Percentiles rank a stretch among this genome's conserved stretches.
Evolutionary conservation across 2,329 filamentous ascomycete species (phyloP).

Genomic region (Helicocarpus griseus): DNA sequence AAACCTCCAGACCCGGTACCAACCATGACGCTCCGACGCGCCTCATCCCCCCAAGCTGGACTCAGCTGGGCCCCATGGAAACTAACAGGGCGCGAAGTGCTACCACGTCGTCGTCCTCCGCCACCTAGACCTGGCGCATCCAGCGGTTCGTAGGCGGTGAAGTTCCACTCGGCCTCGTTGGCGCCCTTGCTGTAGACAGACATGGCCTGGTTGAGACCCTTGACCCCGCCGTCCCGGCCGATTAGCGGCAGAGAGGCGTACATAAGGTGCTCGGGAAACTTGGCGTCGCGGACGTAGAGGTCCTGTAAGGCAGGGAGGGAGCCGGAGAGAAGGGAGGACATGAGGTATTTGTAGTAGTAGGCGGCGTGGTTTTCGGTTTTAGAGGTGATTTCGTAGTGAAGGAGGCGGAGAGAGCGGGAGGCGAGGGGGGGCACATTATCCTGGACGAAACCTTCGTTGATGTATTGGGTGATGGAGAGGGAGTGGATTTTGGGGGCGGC

Average conservation of each 20-base stretch:
- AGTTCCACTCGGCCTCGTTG: constrained; percentile 59
- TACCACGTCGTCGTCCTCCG: constrained; percentile 22
- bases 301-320: constrained; percentile 63
- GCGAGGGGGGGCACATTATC: constrained; percentile 52
- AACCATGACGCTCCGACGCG: constrained; percentile 53
- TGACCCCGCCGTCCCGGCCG: constrained; percentile 24
- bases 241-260: constrained; percentile 57
- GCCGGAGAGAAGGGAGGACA: constrained; percentile 68
- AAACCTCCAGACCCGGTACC: constrained; percentile 60
- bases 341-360: constrained; percentile 76
- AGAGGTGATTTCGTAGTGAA: constrained; percentile 73
- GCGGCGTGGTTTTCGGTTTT: constrained; percentile 47
- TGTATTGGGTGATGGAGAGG: constrained; percentile 47
- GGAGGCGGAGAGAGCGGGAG: constrained; percentile 58
- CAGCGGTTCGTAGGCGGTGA: constrained; percentile 49
- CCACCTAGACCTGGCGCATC: constrained; percentile 12
- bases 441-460: constrained; percentile 48
- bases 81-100: constrained; percentile 37
- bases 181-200: constrained; percentile 58
- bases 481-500: constrained; percentile 32
- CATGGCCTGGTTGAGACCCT: constrained; percentile 44
- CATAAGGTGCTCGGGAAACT: constrained; percentile 71
- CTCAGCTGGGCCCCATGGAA: constrained; percentile 38
- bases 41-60: constrained; percentile 50
- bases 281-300: constrained; percentile 76